These are phyloP conservation scores for Flaveria robusta DNA, from an alignment of 129 eudicot species.

Conservation along the genomic window DNA sequence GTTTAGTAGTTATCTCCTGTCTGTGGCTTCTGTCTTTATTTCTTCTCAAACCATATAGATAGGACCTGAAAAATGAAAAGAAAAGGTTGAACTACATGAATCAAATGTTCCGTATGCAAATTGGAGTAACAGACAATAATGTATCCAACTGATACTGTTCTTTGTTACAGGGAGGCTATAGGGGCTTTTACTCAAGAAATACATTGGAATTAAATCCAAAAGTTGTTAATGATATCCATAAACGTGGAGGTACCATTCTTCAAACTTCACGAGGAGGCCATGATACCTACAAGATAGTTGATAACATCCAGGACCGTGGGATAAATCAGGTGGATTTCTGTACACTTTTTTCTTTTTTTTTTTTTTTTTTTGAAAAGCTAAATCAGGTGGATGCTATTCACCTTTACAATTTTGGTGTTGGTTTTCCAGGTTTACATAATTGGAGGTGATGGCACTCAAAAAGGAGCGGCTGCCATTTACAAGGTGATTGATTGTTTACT, in stretches of 20 bases:
- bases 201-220: constrained; percentile 77
- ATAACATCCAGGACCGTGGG: constrained; percentile 95
- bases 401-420: constrained; percentile 16
- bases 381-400: constrained; percentile 52
- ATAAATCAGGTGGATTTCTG: constrained; percentile 66
- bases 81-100: neutral
- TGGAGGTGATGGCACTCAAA: constrained; percentile 99
- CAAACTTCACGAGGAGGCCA: constrained; percentile 96
- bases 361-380: constrained; percentile 18
- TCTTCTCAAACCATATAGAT: constrained; percentile 15
- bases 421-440: constrained; percentile 81
- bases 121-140: neutral
- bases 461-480: constrained; percentile 92
- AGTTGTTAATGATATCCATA: constrained; percentile 87
- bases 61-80: neutral
- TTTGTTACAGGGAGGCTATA: constrained; percentile 76
- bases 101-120: neutral
- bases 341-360: constrained; percentile 2
- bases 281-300: constrained; percentile 93
- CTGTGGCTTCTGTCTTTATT: neutral
- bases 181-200: constrained; percentile 84
- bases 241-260: constrained; percentile 95
- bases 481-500: constrained; percentile 49
- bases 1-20: neutral
- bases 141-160: neutral